Base-by-base conservation (phyloP, 306 rosid genomes). In the Prunus salicina region DNA sequence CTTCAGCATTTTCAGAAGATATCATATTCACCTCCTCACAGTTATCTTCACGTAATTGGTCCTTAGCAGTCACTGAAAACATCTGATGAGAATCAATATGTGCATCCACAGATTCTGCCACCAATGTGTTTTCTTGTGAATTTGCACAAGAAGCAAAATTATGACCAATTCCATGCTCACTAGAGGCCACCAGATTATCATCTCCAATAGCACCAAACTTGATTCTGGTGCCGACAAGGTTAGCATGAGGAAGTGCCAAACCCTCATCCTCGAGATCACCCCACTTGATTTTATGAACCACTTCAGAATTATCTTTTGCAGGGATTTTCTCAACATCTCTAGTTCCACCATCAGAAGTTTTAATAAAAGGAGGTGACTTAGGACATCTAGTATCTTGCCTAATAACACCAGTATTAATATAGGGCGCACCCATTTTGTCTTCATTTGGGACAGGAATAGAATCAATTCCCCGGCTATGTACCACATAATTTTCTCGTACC, bases 141-240 rank as follows among this genome's bases (percentile, higher is more conserved):
- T 41, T 71, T 45, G 67, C 78, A 67, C 41, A 50, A 53, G 82
- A 81, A 47, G 64, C 77, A 67, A 69, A 69, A 61, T 73, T 85
- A 71, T 82, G 53, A 78, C 76, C 76, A 68, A 53, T 86, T 64
- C 67, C 91, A 66, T 67, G 72, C 83, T 90, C 91, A 78, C 67
- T 86, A 74, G 83, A 82, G 77, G 55, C 82, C 49, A 77, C 71
- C 74, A 91, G 56, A 82, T 82, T 89, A 79, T 90, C 95, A 70
- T 90, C 97, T 79, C 86, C 95, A 34, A 94, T 89, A 78, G 88
- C 89, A 78, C 98, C 98, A 84, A 94, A 92, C 89, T 86, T 94
- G 74, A 94, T 94, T 86, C 88, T 96, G 78, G 83, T 87, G 73
- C 90, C 92, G 73, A 77, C 64, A 64, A 77, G 65, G 76, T 82